These are phyloP conservation scores for Rhizopus microsporus DNA, from an alignment of 371 early-diverging fungal genomes.

Conservation along the genomic window DNA sequence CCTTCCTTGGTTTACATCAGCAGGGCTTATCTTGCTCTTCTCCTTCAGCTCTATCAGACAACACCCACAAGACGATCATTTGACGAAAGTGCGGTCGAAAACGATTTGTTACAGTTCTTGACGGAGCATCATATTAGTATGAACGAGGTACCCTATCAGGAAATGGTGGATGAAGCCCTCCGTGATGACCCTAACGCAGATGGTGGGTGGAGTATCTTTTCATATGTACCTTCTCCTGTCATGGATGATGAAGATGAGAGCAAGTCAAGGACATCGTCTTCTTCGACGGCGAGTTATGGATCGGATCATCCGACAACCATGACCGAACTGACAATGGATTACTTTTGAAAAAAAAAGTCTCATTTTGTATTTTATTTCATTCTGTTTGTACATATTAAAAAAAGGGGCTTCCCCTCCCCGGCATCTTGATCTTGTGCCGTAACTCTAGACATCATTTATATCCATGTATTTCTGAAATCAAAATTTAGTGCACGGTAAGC, in stretches of 20 bases:
- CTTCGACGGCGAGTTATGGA: background rate
- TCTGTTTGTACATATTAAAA: background rate
- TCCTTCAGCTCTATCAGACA: slow-evolving; percentile 32
- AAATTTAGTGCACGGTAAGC: too few relatives aligned
- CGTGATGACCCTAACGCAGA: slow-evolving; percentile 22
- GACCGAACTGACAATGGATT: too few relatives aligned
- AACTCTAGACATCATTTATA: too few relatives aligned
- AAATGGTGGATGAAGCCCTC: slow-evolving; percentile 19
- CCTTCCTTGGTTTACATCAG: slow-evolving; percentile 23
- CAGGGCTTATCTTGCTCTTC: slow-evolving; percentile 19
- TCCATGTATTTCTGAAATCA: too few relatives aligned
- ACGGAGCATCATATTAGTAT: slow-evolving; percentile 13
- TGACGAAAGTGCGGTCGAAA: slow-evolving; percentile 35
- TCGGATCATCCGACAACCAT: background rate
- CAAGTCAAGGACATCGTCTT: background rate
- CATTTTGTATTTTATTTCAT: background rate
- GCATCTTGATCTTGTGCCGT: too few relatives aligned
- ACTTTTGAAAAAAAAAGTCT: too few relatives aligned
- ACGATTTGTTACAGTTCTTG: slow-evolving; percentile 22
- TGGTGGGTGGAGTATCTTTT: slow-evolving; percentile 33
- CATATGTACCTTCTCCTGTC: background rate
- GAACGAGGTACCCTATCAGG: slow-evolving; percentile 14
- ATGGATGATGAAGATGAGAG: background rate
- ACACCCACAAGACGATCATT: slow-evolving; percentile 36
- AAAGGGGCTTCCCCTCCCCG: too few relatives aligned